Base-by-base conservation (phyloP, 192 early-diverging fungal species). In the Glomus cerebriforme region DNA sequence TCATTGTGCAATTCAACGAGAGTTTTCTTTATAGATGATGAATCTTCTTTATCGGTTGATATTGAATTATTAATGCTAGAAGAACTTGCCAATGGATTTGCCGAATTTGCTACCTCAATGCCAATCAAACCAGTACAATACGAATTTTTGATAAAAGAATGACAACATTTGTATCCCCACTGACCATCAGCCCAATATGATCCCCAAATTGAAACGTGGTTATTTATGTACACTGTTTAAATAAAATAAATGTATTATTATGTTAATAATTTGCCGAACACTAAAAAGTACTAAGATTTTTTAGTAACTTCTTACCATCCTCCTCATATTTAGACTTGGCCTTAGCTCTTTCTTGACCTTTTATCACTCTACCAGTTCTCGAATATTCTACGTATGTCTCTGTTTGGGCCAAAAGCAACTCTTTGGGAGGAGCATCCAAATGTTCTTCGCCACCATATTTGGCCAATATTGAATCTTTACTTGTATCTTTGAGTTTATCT, bases 371-470 rank as follows among this genome's bases (percentile, higher is more conserved):
- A 65, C 98, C 97, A 0, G 95, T 92, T 76, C 95, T 88, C 27
- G 96, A 95, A 82, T 99, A 99, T 87, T 99, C 97, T 2, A 99
- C 97, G 81, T 98, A 99, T 26, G 90, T 83, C 81, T 99, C 98
- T 10, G 91, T 90, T 86, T 98, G 97, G 12, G 94, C 93, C 70
- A 96, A 81, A n/a, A 99, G 76, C 34, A 99, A 82, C 80, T 97
- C 97, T 47, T 93, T 92, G 3, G 98, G 94, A 17, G 95, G 95
- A 13, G 90, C 90, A 62, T 95, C 85, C 78, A 99, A 83, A 83
- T 99, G 95, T 83, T 97, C 97, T 73, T 93, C 94, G 22, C 98
- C 98, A 71, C 98, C 98, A 80, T 99, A 99, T 67, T 90, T 91
- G 7, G 88, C 91, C 81, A 99, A 79, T 59, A 99, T 92, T 13